Evolutionary conservation across 257 asterid genomes (phyloP).

Genomic region (Lithospermum erythrorhizon): DNA sequence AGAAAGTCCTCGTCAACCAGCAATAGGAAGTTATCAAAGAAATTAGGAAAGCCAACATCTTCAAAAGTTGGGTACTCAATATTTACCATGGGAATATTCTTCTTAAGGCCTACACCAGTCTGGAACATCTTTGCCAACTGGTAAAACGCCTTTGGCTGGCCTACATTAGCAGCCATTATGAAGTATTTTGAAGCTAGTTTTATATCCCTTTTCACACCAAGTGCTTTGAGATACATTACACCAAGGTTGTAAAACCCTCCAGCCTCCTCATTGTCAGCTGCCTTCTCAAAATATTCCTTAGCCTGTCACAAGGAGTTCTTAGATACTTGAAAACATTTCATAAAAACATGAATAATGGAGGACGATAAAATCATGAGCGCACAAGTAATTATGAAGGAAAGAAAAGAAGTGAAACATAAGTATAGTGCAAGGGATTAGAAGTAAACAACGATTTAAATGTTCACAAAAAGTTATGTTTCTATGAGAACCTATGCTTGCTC

Average conservation of each 20-base stretch:
- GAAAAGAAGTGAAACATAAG: no score
- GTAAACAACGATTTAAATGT: not conserved
- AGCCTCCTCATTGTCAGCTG: conserved; percentile 80
- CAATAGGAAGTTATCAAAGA: no score
- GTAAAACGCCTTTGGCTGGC: conserved; percentile 95
- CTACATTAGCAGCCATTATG: conserved; percentile 62
- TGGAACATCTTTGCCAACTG: conserved; percentile 98
- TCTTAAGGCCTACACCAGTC: conserved; percentile 82
- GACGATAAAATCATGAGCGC: not conserved
- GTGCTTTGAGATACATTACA: conserved; percentile 74
- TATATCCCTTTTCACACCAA: conserved; percentile 86
- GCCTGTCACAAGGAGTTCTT: conserved; percentile 46
- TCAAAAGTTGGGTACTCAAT: no score
- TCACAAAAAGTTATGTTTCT: not conserved
- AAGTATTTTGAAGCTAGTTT: conserved; percentile 57
- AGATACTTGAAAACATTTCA: not conserved
- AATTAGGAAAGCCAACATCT: not conserved
- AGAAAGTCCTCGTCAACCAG: no score
- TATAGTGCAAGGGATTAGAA: not conserved
- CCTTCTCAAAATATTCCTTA: conserved; percentile 87
- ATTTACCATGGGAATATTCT: conserved; percentile 73
- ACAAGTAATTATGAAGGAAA: not conserved
- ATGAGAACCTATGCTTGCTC: not conserved
- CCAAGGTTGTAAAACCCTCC: conserved; percentile 97
- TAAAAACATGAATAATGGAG: not conserved